phyloP scores from a whole-genome alignment of 257 asterid species.

The Salvia hispanica region DNA sequence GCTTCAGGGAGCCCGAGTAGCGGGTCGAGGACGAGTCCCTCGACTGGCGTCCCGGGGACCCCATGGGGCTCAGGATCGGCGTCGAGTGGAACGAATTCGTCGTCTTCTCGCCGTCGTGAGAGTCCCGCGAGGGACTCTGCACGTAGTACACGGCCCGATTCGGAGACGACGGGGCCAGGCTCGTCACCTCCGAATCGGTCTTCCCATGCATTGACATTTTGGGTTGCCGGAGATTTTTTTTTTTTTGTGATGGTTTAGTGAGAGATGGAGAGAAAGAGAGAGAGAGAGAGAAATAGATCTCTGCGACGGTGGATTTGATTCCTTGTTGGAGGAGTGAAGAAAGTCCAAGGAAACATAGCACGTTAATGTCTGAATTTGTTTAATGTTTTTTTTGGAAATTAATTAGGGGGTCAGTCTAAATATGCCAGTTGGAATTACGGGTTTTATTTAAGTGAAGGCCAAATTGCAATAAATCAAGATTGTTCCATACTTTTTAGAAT shows the following conservation, averaged over 20 bases:
- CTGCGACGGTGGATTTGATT: slow-evolving; percentile 31
- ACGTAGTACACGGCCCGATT: slow-evolving; percentile 87
- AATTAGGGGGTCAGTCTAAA: slow-evolving; percentile 30
- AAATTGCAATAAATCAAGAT: no score
- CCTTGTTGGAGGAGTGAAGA: slow-evolving; percentile 36
- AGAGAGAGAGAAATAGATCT: slow-evolving; percentile 24
- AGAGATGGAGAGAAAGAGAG: background rate
- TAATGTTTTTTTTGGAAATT: slow-evolving; percentile 34
- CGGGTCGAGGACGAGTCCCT: slow-evolving; percentile 92
- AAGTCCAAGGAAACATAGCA: slow-evolving; percentile 45
- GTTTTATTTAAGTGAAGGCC: background rate
- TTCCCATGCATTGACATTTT: slow-evolving; percentile 74
- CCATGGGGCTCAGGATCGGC: slow-evolving; percentile 83
- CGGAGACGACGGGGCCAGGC: slow-evolving; percentile 84
- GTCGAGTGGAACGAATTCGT: slow-evolving; percentile 88
- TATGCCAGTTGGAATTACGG: slow-evolving; percentile 40
- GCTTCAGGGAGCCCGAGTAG: slow-evolving; percentile 80
- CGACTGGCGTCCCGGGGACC: slow-evolving; percentile 94
- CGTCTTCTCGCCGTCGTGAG: slow-evolving; percentile 96
- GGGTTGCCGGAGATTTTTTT: background rate
- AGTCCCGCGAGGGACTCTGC: slow-evolving; percentile 92
- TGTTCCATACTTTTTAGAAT: no score
- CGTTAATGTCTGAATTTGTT: slow-evolving; percentile 39
- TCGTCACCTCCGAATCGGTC: slow-evolving; percentile 92
- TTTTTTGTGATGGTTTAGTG: background rate